Conservation (phyloP, 2,329 filamentous ascomycete species). For the Arthroderma sp. region DNA sequence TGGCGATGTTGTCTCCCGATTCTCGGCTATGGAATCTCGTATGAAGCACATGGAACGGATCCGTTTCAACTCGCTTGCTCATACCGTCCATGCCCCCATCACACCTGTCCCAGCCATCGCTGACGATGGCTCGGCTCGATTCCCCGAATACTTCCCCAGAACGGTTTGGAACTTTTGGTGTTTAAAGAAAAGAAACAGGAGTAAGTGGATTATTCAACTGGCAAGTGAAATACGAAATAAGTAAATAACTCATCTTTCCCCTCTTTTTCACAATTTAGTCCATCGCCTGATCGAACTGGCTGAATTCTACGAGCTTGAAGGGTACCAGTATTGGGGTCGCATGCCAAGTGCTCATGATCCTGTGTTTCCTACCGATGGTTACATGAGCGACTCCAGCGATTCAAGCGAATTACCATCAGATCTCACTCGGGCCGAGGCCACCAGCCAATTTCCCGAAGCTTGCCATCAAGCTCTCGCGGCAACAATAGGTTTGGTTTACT, state of each 20-base stretch:
- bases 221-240: not conserved
- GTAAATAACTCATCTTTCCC: conserved; percentile 2
- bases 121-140: conserved; percentile 23
- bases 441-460: conserved; percentile 24
- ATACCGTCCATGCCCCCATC: conserved; percentile 26
- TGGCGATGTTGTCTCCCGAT: conserved; percentile 17
- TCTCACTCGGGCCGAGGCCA: conserved; percentile 24
- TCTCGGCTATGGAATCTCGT: conserved; percentile 20
- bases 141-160: conserved; percentile 26
- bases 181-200: conserved; percentile 27
- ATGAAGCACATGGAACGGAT: conserved; percentile 26
- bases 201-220: conserved; percentile 17
- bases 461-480: conserved; percentile 29
- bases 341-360: conserved; percentile 20
- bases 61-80: conserved; percentile 28
- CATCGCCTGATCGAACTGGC: conserved; percentile 27
- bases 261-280: conserved; percentile 16
- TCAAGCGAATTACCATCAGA: conserved; percentile 24
- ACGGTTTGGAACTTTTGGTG: conserved; percentile 32
- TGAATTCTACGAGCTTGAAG: conserved; percentile 28
- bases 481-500: conserved; percentile 27
- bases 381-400: conserved; percentile 25
- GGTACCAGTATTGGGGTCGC: conserved; percentile 26
- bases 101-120: conserved; percentile 23
- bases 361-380: conserved; percentile 17